phyloP scores from a whole-genome alignment of 2,329 filamentous ascomycete species.

The Phialocephala subalpina region DNA sequence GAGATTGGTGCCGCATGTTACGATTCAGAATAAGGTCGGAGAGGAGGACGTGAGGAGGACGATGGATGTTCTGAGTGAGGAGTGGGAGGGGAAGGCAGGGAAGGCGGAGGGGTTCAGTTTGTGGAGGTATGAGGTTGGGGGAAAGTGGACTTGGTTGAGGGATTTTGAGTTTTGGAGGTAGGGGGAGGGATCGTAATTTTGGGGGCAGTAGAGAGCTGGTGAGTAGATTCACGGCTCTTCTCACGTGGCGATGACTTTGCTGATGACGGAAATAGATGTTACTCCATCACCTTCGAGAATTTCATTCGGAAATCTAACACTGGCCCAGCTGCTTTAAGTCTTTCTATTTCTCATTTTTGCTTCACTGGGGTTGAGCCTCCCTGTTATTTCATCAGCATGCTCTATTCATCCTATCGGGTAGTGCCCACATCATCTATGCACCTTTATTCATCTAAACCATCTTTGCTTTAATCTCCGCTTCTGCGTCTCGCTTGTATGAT shows the following conservation, averaged over 20 bases:
- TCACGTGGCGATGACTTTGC: neutral
- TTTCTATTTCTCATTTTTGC: too few relatives aligned
- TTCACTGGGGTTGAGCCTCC: too few relatives aligned
- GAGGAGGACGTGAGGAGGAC: slow-evolving; percentile 16
- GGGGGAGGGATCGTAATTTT: neutral
- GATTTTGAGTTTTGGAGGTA: slow-evolving; percentile 10
- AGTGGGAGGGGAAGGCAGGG: slow-evolving; percentile 11
- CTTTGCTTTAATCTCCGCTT: neutral
- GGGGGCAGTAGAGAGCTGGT: neutral
- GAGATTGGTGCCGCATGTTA: slow-evolving; percentile 20
- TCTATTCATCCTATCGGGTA: neutral
- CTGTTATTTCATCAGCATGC: too few relatives aligned
- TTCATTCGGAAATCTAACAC: too few relatives aligned
- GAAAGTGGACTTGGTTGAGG: slow-evolving; percentile 20
- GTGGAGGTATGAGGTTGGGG: slow-evolving; percentile 25
- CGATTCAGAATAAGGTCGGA: slow-evolving; percentile 21
- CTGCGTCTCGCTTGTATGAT: slow-evolving; percentile 2
- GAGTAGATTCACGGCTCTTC: neutral
- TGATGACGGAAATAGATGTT: neutral
- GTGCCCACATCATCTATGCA: neutral
- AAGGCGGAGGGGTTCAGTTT: slow-evolving; percentile 17
- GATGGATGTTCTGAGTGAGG: slow-evolving; percentile 7
- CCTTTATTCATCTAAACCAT: neutral
- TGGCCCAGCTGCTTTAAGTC: too few relatives aligned
- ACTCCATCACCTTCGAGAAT: too few relatives aligned